Percentiles rank a stretch among this genome's conserved stretches.
phyloP scores from a whole-genome alignment of 208 protist species.

The Trypanosoma mega region DNA sequence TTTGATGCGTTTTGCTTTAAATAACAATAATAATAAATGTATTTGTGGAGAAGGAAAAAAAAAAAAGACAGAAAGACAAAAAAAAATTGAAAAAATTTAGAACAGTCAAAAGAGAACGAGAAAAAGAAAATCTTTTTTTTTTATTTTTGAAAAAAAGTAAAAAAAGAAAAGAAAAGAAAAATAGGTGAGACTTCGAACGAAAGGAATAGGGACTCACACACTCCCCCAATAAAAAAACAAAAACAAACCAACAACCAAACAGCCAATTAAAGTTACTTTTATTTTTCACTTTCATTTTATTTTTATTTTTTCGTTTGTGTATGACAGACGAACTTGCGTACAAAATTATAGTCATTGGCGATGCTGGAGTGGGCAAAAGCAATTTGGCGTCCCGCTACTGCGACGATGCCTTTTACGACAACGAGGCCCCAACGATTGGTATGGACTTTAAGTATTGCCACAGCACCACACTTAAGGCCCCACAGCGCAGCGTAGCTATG shows the following conservation, averaged over 20 bases:
- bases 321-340: slow-evolving; percentile 85
- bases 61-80: not conserved
- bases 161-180: slow-evolving; percentile 7
- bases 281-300: no score
- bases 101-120: no score
- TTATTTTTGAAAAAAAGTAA: no score
- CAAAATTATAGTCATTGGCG: slow-evolving; percentile 91
- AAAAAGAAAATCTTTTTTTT: no score
- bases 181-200: no score
- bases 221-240: no score
- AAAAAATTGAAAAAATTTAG: not conserved
- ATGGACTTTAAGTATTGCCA: slow-evolving; percentile 88
- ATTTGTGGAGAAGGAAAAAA: no score
- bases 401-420: slow-evolving; percentile 78
- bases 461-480: slow-evolving; percentile 73
- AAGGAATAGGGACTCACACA: no score
- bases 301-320: slow-evolving; percentile 3
- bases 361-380: slow-evolving; percentile 90
- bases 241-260: no score
- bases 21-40: no score
- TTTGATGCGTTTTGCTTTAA: not conserved
- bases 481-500: slow-evolving; percentile 68
- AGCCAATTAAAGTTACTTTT: no score
- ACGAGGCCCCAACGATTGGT: slow-evolving; percentile 82
- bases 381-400: slow-evolving; percentile 88